phyloP scores from a whole-genome alignment of 345 rosid species.

The Pelargonium nanum region DNA sequence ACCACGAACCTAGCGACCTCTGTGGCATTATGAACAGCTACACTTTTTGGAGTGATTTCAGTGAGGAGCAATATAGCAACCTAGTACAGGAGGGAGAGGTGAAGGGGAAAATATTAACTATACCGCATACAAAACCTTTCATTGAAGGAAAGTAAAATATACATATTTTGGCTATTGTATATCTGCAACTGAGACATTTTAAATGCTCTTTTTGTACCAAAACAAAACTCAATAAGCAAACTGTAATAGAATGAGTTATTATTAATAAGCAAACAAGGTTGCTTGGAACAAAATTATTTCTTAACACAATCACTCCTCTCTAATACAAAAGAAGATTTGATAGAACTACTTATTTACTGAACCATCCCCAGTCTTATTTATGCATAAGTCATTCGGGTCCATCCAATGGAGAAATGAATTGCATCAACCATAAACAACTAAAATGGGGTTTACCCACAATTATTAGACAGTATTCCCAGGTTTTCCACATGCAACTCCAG shows the following conservation, averaged over 20 bases:
- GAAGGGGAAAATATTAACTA: not conserved
- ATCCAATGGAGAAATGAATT: too few relatives aligned
- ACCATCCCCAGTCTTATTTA: too few relatives aligned
- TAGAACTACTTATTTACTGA: too few relatives aligned
- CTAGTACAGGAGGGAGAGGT: too few relatives aligned
- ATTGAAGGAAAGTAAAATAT: not conserved
- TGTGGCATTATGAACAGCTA: slow-evolving; percentile 91
- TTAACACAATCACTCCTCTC: too few relatives aligned
- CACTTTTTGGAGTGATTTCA: slow-evolving; percentile 97
- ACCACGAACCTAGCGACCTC: slow-evolving; percentile 97
- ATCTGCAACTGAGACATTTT: not conserved
- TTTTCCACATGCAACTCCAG: not conserved
- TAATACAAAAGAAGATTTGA: too few relatives aligned
- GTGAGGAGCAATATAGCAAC: slow-evolving; percentile 89
- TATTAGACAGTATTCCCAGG: not conserved
- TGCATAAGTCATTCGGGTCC: too few relatives aligned
- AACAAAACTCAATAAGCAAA: not conserved
- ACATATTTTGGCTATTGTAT: not conserved
- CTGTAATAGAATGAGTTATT: not conserved
- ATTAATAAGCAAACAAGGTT: not conserved
- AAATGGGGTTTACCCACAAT: too few relatives aligned
- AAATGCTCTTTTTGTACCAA: not conserved
- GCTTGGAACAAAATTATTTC: not conserved
- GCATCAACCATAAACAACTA: too few relatives aligned
- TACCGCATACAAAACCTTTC: too few relatives aligned